Evolutionary conservation across 1,284 basidiomycete genomes (phyloP).

Genomic region (Malassezia nana): DNA sequence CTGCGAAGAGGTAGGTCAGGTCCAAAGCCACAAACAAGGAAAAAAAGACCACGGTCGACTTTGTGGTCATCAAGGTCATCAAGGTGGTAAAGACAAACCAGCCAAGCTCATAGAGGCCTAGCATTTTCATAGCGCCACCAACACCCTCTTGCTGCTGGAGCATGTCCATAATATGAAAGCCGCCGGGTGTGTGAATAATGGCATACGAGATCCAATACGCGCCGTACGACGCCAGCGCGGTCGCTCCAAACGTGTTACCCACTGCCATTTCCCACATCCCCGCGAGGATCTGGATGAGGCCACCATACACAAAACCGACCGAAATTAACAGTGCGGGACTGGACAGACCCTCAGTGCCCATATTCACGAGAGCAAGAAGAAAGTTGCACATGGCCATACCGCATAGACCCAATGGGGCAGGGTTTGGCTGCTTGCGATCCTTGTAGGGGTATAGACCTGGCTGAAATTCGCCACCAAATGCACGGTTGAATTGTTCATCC

Average conservation of each 20-base stretch:
- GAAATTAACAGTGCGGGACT: constrained; percentile 33
- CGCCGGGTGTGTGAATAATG: constrained; percentile 37
- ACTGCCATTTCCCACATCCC: constrained; percentile 61
- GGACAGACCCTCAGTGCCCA: constrained; percentile 36
- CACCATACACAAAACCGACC: constrained; percentile 54
- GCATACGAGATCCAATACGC: constrained; percentile 42
- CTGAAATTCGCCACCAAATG: constrained; percentile 18
- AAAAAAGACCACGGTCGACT: constrained; percentile 45
- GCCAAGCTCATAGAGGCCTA: constrained; percentile 32
- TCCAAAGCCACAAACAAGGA: constrained; percentile 65
- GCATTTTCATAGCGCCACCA: constrained; percentile 20
- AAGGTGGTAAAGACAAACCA: constrained; percentile 46
- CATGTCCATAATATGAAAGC: constrained; percentile 17
- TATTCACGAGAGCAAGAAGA: constrained; percentile 51
- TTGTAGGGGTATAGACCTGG: constrained; percentile 7
- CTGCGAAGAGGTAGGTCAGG: constrained; percentile 52
- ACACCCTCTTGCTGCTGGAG: constrained; percentile 22
- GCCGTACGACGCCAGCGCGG: constrained; percentile 53
- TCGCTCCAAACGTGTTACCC: constrained; percentile 57
- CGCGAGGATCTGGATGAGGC: constrained; percentile 60
- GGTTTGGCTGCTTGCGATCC: constrained; percentile 52
- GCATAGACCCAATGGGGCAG: constrained; percentile 52
- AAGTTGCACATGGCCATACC: constrained; percentile 53
- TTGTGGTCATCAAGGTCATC: constrained; percentile 30
- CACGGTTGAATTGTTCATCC: not conserved